Conservation (phyloP, 352 stramenopile species). For the Elongisporangium anandrum region DNA sequence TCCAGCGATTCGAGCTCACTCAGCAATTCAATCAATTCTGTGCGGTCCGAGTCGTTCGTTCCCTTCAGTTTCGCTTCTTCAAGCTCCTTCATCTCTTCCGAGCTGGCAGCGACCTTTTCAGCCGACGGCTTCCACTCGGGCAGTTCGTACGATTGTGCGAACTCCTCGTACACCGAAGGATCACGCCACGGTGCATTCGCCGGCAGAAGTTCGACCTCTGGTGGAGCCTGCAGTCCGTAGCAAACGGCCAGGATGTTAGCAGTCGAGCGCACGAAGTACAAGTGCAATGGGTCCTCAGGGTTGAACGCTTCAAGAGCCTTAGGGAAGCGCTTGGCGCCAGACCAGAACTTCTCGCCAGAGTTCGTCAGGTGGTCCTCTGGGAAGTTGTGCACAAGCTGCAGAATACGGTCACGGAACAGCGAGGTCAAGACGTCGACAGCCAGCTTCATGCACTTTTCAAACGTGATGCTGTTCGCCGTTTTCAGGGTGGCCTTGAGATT, state of each 20-base stretch:
- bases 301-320: conserved; percentile 62
- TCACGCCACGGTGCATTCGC: conserved; percentile 85
- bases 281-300: conserved; percentile 50
- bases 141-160: conserved; percentile 33
- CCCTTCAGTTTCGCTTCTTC: conserved; percentile 67
- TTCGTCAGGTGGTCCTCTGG: conserved; percentile 81
- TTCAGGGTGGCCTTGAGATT: conserved; percentile 48
- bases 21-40: conserved; percentile 64
- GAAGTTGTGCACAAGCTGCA: conserved; percentile 85
- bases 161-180: conserved; percentile 52
- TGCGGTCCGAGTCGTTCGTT: conserved; percentile 55
- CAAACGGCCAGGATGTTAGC: conserved; percentile 81
- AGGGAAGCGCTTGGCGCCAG: conserved; percentile 80
- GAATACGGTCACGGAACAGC: conserved; percentile 85
- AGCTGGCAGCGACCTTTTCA: conserved; percentile 76
- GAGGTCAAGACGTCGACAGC: conserved; percentile 75
- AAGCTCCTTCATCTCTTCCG: conserved; percentile 60
- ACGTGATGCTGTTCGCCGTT: conserved; percentile 47
- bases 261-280: conserved; percentile 76
- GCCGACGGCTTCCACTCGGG: conserved; percentile 62
- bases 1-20: conserved; percentile 63
- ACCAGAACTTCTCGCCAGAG: conserved; percentile 83
- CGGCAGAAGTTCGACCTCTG: conserved; percentile 60
- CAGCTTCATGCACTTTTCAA: conserved; percentile 67
- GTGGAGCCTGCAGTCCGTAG: conserved; percentile 65